Conservation (phyloP, 2,329 filamentous ascomycete species). For the Arthrobotrys pseudoclavata region DNA sequence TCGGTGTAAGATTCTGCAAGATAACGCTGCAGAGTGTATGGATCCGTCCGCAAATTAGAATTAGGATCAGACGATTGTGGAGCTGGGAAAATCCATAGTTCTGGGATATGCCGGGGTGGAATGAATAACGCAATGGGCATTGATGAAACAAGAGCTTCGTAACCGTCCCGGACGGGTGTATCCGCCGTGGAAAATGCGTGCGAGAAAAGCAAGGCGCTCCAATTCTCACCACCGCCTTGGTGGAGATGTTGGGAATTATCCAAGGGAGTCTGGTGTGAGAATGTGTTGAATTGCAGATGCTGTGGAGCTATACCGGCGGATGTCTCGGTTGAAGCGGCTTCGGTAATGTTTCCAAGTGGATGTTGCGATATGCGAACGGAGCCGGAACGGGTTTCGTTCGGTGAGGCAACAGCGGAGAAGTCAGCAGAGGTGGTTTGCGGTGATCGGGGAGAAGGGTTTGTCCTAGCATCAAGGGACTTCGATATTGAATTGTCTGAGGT, state of each 20-base stretch:
- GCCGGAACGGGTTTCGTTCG: slow-evolving; percentile 38
- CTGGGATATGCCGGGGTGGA: slow-evolving; percentile 57
- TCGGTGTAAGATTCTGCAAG: slow-evolving; percentile 55
- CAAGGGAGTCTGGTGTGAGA: slow-evolving; percentile 31
- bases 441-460: slow-evolving; percentile 29
- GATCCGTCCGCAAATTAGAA: slow-evolving; percentile 45
- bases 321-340: slow-evolving; percentile 58
- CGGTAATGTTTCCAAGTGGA: slow-evolving; percentile 55
- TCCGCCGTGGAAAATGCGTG: slow-evolving; percentile 53
- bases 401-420: slow-evolving; percentile 21
- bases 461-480: slow-evolving; percentile 41
- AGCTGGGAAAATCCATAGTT: slow-evolving; percentile 56
- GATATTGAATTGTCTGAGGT: slow-evolving; percentile 34
- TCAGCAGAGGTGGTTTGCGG: slow-evolving; percentile 29
- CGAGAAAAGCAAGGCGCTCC: slow-evolving; percentile 29
- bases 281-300: slow-evolving; percentile 44
- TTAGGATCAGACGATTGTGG: slow-evolving; percentile 53
- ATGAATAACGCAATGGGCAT: slow-evolving; percentile 59
- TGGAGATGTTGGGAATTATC: slow-evolving; percentile 19
- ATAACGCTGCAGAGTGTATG: slow-evolving; percentile 48
- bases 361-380: slow-evolving; percentile 30
- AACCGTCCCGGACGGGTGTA: slow-evolving; percentile 56
- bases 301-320: slow-evolving; percentile 42
- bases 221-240: slow-evolving; percentile 8
- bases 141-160: slow-evolving; percentile 44